These are phyloP conservation scores for Globisporangium paddicum DNA, from an alignment of 352 stramenopile genomes.

Conservation along the genomic window DNA sequence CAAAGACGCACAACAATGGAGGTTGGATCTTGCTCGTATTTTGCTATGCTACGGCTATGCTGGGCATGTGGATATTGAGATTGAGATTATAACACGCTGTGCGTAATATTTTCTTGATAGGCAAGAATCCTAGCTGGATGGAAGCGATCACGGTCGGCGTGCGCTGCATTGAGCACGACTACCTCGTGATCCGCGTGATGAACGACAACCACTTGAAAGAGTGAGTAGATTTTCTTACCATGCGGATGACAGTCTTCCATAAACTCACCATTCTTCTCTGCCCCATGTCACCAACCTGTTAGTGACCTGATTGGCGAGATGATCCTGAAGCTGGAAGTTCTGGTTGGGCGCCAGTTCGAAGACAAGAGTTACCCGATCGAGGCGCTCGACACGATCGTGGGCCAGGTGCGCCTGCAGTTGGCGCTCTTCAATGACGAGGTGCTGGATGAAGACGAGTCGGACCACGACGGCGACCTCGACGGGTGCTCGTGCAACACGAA, in stretches of 20 bases:
- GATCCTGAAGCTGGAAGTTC: slow-evolving; percentile 56
- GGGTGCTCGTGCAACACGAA: slow-evolving; percentile 47
- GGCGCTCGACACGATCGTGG: slow-evolving; percentile 71
- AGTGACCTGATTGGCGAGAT: slow-evolving; percentile 72
- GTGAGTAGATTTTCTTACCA: slow-evolving; percentile 15
- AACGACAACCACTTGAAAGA: slow-evolving; percentile 78
- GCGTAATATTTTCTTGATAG: too few species aligned
- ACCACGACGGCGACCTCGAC: slow-evolving; percentile 53
- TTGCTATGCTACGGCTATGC: not conserved
- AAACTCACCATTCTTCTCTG: not conserved
- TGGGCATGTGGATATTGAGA: not conserved
- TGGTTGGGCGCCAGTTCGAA: slow-evolving; percentile 62
- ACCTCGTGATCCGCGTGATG: slow-evolving; percentile 73
- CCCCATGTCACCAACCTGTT: not conserved
- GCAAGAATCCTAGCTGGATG: slow-evolving; percentile 76
- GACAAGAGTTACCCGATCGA: slow-evolving; percentile 73
- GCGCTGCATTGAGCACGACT: slow-evolving; percentile 80
- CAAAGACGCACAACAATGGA: slow-evolving; percentile 76
- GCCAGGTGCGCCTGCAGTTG: slow-evolving; percentile 64
- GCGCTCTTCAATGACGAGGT: slow-evolving; percentile 80
- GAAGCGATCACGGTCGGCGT: slow-evolving; percentile 52
- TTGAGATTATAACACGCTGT: too few species aligned
- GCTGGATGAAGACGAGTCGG: slow-evolving; percentile 47
- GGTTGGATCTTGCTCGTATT: slow-evolving; percentile 15
- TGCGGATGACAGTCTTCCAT: not conserved